Percentiles rank a stretch among this genome's conserved stretches.
These are phyloP conservation scores for Colletotrichum liaoningense DNA, from an alignment of 2,329 filamentous ascomycete genomes.

Conservation along the genomic window DNA sequence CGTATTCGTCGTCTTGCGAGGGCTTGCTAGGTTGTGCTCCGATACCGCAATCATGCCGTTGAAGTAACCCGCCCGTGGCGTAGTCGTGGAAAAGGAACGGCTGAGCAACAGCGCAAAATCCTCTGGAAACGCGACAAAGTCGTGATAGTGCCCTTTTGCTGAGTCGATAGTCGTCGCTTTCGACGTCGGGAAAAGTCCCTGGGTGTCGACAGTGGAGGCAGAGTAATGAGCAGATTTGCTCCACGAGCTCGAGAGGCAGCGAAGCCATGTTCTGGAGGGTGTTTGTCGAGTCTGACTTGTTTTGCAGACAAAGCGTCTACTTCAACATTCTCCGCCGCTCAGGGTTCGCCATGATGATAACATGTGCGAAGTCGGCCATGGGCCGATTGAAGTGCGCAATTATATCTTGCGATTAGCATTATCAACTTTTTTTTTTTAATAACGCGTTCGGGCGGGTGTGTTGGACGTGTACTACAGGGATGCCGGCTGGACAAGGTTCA, in stretches of 20 bases:
- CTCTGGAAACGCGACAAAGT: slow-evolving; percentile 19
- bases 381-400: background rate
- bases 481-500: background rate
- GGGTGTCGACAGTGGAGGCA: slow-evolving; percentile 16
- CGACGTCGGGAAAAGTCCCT: background rate
- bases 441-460: background rate
- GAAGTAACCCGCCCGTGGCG: background rate
- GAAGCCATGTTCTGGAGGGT: background rate
- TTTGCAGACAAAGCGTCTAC: background rate
- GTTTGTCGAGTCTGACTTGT: background rate
- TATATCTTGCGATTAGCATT: background rate
- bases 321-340: background rate
- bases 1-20: background rate
- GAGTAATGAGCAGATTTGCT: slow-evolving; percentile 17
- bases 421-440: background rate
- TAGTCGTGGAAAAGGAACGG: slow-evolving; percentile 30
- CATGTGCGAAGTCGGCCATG: background rate
- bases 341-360: background rate
- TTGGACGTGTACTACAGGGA: background rate
- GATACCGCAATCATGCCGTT: background rate
- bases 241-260: slow-evolving; percentile 24
- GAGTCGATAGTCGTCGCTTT: background rate
- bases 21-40: background rate
- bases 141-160: slow-evolving; percentile 1
- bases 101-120: slow-evolving; percentile 17